Conservation (phyloP, 768 basidiomycete species). For the Podaxis sp. region DNA sequence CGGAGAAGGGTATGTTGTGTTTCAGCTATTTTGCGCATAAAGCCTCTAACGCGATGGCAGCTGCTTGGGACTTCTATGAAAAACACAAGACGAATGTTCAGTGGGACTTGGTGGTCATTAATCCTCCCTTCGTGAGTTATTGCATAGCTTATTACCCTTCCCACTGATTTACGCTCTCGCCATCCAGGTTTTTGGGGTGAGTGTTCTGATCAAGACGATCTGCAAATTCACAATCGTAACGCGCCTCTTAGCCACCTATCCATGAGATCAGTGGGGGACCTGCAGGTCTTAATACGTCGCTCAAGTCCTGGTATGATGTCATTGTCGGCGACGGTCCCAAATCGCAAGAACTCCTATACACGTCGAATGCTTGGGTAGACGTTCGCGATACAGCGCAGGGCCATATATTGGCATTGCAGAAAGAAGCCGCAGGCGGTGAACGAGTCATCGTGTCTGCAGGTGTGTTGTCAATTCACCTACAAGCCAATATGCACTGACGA, state of each 20-base stretch:
- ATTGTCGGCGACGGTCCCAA: slow-evolving; percentile 22
- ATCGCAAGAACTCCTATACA: slow-evolving; percentile 18
- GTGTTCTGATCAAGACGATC: neutral
- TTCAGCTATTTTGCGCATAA: neutral
- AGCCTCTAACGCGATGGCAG: slow-evolving; percentile 19
- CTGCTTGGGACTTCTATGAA: slow-evolving; percentile 42
- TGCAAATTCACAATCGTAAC: neutral
- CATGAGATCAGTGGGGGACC: slow-evolving; percentile 34
- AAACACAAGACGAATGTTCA: slow-evolving; percentile 38
- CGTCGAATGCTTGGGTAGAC: slow-evolving; percentile 38
- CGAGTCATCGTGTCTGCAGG: slow-evolving; percentile 51
- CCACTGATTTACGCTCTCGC: neutral
- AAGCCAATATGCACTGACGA: neutral
- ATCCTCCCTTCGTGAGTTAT: slow-evolving; percentile 48
- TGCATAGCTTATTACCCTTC: neutral
- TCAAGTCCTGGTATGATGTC: slow-evolving; percentile 26
- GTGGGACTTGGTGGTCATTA: slow-evolving; percentile 54
- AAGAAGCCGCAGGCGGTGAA: slow-evolving; percentile 51
- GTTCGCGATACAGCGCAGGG: slow-evolving; percentile 58
- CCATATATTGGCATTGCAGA: slow-evolving; percentile 51
- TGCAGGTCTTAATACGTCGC: slow-evolving; percentile 38
- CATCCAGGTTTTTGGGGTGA: slow-evolving; percentile 30
- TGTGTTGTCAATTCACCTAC: slow-evolving; percentile 8
- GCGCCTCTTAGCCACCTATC: slow-evolving; percentile 34
- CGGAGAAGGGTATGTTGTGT: slow-evolving; percentile 48